These are phyloP conservation scores for Cryptococcus sp. DNA, from an alignment of 1,284 basidiomycete species.

Conservation along the genomic window DNA sequence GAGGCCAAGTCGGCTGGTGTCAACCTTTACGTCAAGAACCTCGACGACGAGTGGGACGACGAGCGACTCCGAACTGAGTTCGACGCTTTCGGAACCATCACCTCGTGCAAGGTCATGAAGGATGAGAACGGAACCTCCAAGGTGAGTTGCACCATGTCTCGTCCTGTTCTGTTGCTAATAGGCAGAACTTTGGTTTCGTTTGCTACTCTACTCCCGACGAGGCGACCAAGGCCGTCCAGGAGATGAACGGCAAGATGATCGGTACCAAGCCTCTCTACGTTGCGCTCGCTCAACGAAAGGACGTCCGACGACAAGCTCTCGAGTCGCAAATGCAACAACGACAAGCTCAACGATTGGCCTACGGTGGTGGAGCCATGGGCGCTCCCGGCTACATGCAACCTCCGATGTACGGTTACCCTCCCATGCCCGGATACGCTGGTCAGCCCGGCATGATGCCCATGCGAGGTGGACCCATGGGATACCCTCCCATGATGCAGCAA, in stretches of 20 bases:
- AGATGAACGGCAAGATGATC: conserved; percentile 99
- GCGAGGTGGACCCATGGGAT: conserved; percentile 62
- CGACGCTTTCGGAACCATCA: conserved; percentile 94
- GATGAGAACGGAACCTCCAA: conserved; percentile 67
- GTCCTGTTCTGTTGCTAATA: not conserved
- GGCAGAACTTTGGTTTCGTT: conserved; percentile 96
- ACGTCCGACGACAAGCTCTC: conserved; percentile 95
- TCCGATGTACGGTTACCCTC: conserved; percentile 78
- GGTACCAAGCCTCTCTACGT: conserved; percentile 98
- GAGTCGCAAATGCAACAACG: conserved; percentile 98
- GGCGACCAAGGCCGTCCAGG: conserved; percentile 97
- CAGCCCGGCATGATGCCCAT: conserved; percentile 51
- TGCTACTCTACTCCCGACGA: conserved; percentile 99
- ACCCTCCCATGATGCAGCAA: conserved; percentile 55
- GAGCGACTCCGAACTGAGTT: conserved; percentile 93
- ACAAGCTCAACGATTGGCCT: conserved; percentile 84
- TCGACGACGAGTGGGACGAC: conserved; percentile 82
- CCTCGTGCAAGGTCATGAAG: conserved; percentile 98
- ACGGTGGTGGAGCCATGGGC: conserved; percentile 70
- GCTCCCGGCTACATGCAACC: conserved; percentile 67
- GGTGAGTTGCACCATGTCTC: conserved; percentile 7
- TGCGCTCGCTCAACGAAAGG: conserved; percentile 95
- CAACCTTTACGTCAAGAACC: conserved; percentile 99
- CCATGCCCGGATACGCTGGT: conserved; percentile 58
- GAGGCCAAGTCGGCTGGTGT: conserved; percentile 97